Base-by-base conservation (phyloP, 805 yeast genomes). In the Tetrapisispora phaffii region DNA sequence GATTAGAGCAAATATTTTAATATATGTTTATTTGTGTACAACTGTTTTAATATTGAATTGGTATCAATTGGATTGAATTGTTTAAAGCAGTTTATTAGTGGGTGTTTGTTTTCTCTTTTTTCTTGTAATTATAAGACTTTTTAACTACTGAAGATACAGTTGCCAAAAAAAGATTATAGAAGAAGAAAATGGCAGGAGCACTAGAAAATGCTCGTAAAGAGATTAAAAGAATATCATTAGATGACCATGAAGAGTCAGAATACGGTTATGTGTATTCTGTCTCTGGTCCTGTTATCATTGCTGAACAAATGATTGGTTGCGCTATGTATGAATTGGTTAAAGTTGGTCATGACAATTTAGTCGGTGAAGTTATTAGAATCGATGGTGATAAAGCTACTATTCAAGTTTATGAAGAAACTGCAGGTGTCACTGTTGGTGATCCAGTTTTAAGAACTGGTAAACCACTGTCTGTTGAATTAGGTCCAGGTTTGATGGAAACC, bases 401-500 rank as follows among this genome's bases (percentile, higher is more conserved):
- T 59, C 99, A 93, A 76, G 98, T 93, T 46, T 93, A 93, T 68
- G 99, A 93, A 73, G 99, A 93, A 70, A 93, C 99, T 39, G 95
- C 97, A 1, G 99, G 99, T 72, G 93, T 93, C 47, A 90, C 97
- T 39, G 97, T 93, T 39, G 99, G 99, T 60, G 98, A 93, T 66
- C 99, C 99, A 2, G 99, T 93, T 44, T 72, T 86, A 60, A 82
- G 98, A 73, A 93, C 98, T 7, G 98, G 98, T 52, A 88, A 93
- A 69, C 99, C 99, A n/a, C 75, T 93, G 57, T 88, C 97, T 43
- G 99, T 93, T 44, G 99, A 93, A 71, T 75, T 93, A 65, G 99
- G 99, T 63, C 99, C 99, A 26, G 99, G 99, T 67, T 77, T 93
- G 60, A 89, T 93, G 96, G 98, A 93, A 71, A 93, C 96, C 56